Evolutionary conservation across 345 rosid species (phyloP), one percentile per base, ranked within the genome.

Genomic region (Linum usitatissimum): DNA sequence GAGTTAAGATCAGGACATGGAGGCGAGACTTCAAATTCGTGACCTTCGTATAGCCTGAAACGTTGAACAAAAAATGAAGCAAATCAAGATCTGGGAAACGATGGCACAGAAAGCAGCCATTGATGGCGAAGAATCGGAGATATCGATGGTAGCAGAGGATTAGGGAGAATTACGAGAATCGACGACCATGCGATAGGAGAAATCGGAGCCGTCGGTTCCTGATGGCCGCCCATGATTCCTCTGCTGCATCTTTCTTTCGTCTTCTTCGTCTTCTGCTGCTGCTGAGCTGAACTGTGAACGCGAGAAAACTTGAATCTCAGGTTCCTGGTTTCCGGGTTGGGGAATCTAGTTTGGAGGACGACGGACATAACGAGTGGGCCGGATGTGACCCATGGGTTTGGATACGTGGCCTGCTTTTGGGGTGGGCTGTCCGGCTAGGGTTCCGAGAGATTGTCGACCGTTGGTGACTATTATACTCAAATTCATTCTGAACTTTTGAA

Each of bases 171-270:
- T 74, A 88, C 97, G 85, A 68, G 91, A 83, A 76, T 88, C 96
- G 39, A 91, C 90, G 60, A 86, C 94, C 97, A 87, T 87, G 7
- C 96, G 86, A 71, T 73, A 86, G 0, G 87, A 84, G 84, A 81
- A 88, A 80, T 91, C 94, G 0, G 86, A 91, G 63, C 94, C 97
- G 57, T 91, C 96, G 8, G 96, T 91, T 10, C 89, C 97, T 28
- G 77, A 71, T 23, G 90, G 90, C 65, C 86, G 65, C 30, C 86
- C 86, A 0, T 59, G 40, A 55, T 45, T 65, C 30, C 63, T 62
- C 57, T 28, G 76, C 66, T 64, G 66, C 68, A 64, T 74, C 61
- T 40, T 71, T 81, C 49, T 80, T 72, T 71, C 74, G 76, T 78
- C 54, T 79, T 72, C 71, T 72, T 77, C 75, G 68, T 81, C 84